Conservation (phyloP, 1,139 yeast species). For the Nakaseomyces kungkrabaensis region DNA sequence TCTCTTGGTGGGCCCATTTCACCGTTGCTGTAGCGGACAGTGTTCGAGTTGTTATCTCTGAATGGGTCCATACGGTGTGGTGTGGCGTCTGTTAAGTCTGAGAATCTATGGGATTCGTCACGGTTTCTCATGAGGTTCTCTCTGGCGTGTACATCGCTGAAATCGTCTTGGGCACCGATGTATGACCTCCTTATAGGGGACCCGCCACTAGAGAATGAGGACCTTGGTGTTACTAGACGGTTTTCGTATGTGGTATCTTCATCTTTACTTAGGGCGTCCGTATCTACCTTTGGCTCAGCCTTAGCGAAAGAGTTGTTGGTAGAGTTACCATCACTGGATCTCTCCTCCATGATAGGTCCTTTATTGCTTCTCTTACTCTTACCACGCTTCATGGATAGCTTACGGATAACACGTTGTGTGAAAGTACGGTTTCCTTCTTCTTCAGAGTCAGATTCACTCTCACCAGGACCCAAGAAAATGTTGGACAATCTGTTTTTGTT, state of each 20-base stretch:
- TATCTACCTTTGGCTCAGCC: background rate
- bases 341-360: background rate
- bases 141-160: conserved; percentile 16
- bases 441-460: background rate
- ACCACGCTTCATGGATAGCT: conserved; percentile 16
- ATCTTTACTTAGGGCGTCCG: background rate
- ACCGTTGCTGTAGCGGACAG: conserved; percentile 1
- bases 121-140: conserved; percentile 17
- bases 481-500: background rate
- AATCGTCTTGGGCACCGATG: conserved; percentile 11
- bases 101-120: conserved; percentile 13
- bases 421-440: conserved; percentile 12
- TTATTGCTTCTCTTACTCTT: conserved; percentile 6
- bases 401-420: conserved; percentile 19
- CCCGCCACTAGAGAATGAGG: conserved; percentile 3
- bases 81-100: conserved; percentile 12
- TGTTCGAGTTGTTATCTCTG: conserved; percentile 1
- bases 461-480: conserved; percentile 1
- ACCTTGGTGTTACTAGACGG: conserved; percentile 2
- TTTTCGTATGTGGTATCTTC: background rate
- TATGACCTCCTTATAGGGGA: conserved; percentile 6
- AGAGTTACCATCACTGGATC: conserved; percentile 1
- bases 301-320: background rate
- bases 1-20: conserved; percentile 8
- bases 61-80: conserved; percentile 2